A percentile compares a stretch with the other conserved stretches of the same genome.
Evolutionary conservation across 768 basidiomycete species (phyloP).

Genomic region (Lactifluus rugatus): DNA sequence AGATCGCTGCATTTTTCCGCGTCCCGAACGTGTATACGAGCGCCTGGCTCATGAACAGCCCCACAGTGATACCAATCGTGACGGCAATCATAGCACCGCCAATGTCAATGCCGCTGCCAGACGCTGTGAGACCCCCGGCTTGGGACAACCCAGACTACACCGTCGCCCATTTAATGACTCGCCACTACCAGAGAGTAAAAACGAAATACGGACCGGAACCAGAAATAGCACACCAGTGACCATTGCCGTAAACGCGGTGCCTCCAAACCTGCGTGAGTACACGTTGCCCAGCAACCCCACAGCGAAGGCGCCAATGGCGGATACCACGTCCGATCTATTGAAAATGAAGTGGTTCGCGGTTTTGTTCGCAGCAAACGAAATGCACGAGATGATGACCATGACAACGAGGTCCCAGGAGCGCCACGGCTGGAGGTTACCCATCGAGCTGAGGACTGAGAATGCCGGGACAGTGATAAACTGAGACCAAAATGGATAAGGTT

Average conservation of each 20-base stretch:
- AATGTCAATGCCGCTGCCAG: conserved; percentile 71
- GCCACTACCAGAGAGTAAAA: neutral
- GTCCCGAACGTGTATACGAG: conserved; percentile 76
- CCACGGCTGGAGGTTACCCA: conserved; percentile 67
- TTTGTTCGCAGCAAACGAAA: conserved; percentile 66
- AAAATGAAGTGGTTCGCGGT: conserved; percentile 75
- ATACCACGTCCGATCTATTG: conserved; percentile 71
- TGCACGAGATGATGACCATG: conserved; percentile 78
- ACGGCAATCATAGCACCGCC: conserved; percentile 84
- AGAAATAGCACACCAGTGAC: conserved; percentile 82
- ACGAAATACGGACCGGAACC: conserved; percentile 54
- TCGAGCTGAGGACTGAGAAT: conserved; percentile 59
- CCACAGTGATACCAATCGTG: conserved; percentile 81
- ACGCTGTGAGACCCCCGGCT: conserved; percentile 76
- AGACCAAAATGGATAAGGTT: conserved; percentile 67
- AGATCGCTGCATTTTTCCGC: conserved; percentile 69
- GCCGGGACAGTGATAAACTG: conserved; percentile 62
- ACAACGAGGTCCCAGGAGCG: conserved; percentile 60
- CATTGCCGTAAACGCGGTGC: conserved; percentile 84
- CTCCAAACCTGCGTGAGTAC: conserved; percentile 70
- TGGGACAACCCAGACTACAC: conserved; percentile 70
- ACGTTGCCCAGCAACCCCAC: conserved; percentile 68
- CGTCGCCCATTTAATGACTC: conserved; percentile 4
- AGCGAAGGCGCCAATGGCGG: conserved; percentile 72
- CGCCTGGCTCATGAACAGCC: conserved; percentile 77